Conservation (phyloP, 2,329 filamentous ascomycete species). For the Penicillium psychrosexuale region DNA sequence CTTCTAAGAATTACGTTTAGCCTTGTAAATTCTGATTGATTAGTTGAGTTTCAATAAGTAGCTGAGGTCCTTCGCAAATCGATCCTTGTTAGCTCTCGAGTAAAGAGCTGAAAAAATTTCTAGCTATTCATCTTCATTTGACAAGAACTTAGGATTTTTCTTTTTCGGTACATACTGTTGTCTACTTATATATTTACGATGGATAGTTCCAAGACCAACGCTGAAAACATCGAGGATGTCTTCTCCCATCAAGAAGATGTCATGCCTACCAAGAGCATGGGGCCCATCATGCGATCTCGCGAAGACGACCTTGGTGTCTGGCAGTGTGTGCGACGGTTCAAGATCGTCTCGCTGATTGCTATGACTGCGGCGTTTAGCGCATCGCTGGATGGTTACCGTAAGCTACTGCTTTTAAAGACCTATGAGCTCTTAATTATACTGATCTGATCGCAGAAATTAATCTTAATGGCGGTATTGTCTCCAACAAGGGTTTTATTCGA, state of each 20-base stretch:
- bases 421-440: neutral
- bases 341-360: conserved; percentile 34
- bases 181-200: neutral
- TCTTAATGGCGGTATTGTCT: conserved; percentile 41
- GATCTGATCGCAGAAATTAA: conserved; percentile 24
- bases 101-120: neutral
- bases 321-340: conserved; percentile 38
- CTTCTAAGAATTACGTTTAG: neutral
- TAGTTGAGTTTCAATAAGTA: too few species aligned
- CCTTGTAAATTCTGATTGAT: neutral
- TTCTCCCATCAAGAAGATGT: neutral
- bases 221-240: conserved; percentile 6
- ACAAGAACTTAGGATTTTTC: neutral
- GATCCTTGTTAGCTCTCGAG: neutral
- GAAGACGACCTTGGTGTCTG: conserved; percentile 42
- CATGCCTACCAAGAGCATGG: neutral
- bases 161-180: neutral
- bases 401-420: neutral
- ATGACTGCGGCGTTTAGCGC: conserved; percentile 45
- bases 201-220: neutral
- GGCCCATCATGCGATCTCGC: conserved; percentile 35
- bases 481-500: conserved; percentile 43
- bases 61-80: neutral
- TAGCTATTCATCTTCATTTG: neutral
- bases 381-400: conserved; percentile 45